Percentiles rank a stretch among this genome's conserved stretches.
Conservation (phyloP, 805 yeast species). For the Spathaspora sp. region DNA sequence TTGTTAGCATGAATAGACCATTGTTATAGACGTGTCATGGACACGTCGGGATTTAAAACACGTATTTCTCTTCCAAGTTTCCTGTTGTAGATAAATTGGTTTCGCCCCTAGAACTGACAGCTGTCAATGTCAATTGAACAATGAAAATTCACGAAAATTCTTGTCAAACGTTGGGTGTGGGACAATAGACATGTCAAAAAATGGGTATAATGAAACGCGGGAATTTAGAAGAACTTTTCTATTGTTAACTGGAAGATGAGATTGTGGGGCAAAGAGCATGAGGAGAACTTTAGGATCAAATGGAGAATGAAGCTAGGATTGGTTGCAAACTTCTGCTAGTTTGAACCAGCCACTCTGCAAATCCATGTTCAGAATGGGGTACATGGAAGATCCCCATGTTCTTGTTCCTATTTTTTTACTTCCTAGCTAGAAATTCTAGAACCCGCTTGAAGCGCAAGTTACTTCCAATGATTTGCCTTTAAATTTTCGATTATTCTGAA, state of each 20-base stretch:
- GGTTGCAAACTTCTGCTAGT: neutral
- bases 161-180: neutral
- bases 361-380: neutral
- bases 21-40: neutral
- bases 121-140: neutral
- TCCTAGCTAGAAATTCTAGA: too few relatives aligned
- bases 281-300: neutral
- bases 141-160: neutral
- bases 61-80: too few relatives aligned
- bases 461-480: too few relatives aligned
- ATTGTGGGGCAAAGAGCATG: neutral
- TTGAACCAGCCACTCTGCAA: neutral
- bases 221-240: neutral
- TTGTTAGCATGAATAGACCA: too few relatives aligned
- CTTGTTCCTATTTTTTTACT: too few relatives aligned
- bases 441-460: too few relatives aligned
- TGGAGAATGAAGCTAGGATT: neutral
- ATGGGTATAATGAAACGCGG: neutral
- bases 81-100: too few relatives aligned
- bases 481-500: too few relatives aligned
- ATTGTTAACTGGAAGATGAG: neutral
- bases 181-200: neutral
- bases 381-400: neutral
- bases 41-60: neutral
- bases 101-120: neutral